Conservation (phyloP, 345 rosid genomes). For the Rhizophora mangle region DNA sequence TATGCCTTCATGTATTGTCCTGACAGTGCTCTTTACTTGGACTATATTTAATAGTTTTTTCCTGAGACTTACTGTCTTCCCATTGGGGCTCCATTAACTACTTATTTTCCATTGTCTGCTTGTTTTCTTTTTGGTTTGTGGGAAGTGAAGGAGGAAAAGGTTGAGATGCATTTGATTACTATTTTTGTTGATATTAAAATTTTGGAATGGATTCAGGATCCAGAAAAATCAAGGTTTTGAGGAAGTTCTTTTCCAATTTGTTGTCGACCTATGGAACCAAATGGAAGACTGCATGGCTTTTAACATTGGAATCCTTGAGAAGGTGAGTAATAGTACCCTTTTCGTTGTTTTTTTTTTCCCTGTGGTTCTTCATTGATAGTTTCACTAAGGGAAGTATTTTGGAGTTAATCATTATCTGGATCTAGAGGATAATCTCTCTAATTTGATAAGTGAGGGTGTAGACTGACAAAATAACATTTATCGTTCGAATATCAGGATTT, state of each 20-base stretch:
- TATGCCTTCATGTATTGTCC: not conserved
- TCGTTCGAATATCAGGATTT: conserved; percentile 46
- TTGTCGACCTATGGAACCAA: conserved; percentile 59
- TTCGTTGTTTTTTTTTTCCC: not conserved
- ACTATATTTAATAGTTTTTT: not conserved
- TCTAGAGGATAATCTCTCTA: not conserved
- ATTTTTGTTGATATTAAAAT: conserved; percentile 7
- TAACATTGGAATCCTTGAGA: conserved; percentile 26
- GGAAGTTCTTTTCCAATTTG: conserved; percentile 48
- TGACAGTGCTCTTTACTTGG: not conserved
- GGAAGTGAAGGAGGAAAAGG: not conserved
- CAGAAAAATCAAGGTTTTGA: conserved; percentile 56
- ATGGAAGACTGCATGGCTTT: conserved; percentile 45
- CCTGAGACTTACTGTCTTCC: too few species aligned
- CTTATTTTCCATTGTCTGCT: too few species aligned
- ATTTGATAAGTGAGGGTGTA: not conserved
- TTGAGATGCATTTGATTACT: too few species aligned
- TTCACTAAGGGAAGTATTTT: not conserved
- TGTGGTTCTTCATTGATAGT: not conserved
- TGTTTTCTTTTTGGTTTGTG: not conserved
- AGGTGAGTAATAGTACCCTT: conserved; percentile 36
- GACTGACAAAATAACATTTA: not conserved
- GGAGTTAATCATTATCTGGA: not conserved
- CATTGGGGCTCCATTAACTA: too few species aligned
- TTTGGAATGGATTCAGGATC: conserved; percentile 45